Percentiles rank a stretch among this genome's conserved stretches.
These are phyloP conservation scores for Fusarium secorum DNA, from an alignment of 2,329 filamentous ascomycete genomes.

Conservation along the genomic window DNA sequence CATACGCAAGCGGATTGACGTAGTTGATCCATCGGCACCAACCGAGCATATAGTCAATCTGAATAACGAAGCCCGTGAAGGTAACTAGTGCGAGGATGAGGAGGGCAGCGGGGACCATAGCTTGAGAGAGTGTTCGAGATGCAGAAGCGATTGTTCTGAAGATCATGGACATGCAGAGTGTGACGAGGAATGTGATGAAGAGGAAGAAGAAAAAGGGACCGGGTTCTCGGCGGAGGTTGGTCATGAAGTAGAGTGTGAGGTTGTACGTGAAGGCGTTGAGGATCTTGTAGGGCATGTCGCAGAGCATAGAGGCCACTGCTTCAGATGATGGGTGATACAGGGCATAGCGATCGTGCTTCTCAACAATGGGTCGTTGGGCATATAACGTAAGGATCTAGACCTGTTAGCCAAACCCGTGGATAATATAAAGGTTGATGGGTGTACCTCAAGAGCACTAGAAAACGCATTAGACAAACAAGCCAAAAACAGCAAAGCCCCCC, in stretches of 20 bases:
- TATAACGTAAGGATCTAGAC: conserved; percentile 43
- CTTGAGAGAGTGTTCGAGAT: conserved; percentile 62
- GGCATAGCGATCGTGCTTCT: conserved; percentile 48
- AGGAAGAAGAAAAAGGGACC: conserved; percentile 57
- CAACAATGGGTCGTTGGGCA: conserved; percentile 44
- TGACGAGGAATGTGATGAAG: conserved; percentile 52
- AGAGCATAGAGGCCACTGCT: conserved; percentile 46
- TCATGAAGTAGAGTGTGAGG: conserved; percentile 59
- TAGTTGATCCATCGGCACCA: conserved; percentile 75
- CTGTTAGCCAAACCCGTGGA: conserved; percentile 39
- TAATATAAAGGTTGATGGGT: accelerated
- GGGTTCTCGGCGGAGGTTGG: conserved; percentile 52
- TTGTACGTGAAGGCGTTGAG: conserved; percentile 51
- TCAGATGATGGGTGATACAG: conserved; percentile 47
- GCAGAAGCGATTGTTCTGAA: conserved; percentile 51
- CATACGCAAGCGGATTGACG: conserved; percentile 69
- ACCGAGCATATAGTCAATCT: conserved; percentile 58
- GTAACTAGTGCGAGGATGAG: conserved; percentile 44
- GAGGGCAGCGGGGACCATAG: conserved; percentile 51
- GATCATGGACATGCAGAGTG: conserved; percentile 47
- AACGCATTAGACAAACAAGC: conserved; percentile 61
- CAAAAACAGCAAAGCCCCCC: conserved; percentile 59
- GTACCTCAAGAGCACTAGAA: conserved; percentile 43
- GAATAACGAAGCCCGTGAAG: conserved; percentile 59
- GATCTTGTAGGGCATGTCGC: conserved; percentile 53